Base-by-base conservation (phyloP, 306 rosid species). In the Pterocarpus macrocarpus region DNA sequence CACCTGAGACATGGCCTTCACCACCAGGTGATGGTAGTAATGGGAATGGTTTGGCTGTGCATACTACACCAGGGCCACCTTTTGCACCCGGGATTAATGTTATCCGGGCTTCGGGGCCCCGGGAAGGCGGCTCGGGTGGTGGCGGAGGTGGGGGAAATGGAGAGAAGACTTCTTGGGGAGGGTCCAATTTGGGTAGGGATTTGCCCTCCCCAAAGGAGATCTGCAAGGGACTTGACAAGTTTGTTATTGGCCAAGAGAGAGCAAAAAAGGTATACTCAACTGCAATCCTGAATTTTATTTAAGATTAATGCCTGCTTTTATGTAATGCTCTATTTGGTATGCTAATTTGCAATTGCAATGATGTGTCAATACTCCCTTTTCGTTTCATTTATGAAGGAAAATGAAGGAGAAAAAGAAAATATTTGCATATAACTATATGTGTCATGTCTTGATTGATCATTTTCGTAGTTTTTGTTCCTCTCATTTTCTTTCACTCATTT, bases 131-230 rank as follows among this genome's bases (percentile, higher is more conserved):
- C 55, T 71, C 85, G 0, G 80, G 83, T n/a, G 79, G 71, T 1
- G 81, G 88, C 2, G 90, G 71, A 45, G 88, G 86, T 33, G 88
- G 85, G 12, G 81, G 80, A 4, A 61, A 76, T 49, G 91, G 83
- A 6, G 94, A 90, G 84, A 91, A 85, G 80, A 84, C 39, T 1
- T n/a, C 86, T 22, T 91, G 97, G 97, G 99, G 99, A 30, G 97
- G 99, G 73, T 93, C 99, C 63, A 93, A 88, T 83, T 84, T 95
- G 84, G 99, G 99, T 34, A 90, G 89, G 87, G 94, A 93, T 79
- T 87, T 95, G 6, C 99, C 99, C 38, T 89, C 99, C 2, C 99
- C 99, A 0, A 95, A 95, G 90, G 92, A 95, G 82, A 93, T 95
- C 43, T 91, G 97, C 83, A 80, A 87, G 88, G 99, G 94, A 64